phyloP scores from a whole-genome alignment of 2,329 filamentous ascomycete species.

The Calonectria montana region DNA sequence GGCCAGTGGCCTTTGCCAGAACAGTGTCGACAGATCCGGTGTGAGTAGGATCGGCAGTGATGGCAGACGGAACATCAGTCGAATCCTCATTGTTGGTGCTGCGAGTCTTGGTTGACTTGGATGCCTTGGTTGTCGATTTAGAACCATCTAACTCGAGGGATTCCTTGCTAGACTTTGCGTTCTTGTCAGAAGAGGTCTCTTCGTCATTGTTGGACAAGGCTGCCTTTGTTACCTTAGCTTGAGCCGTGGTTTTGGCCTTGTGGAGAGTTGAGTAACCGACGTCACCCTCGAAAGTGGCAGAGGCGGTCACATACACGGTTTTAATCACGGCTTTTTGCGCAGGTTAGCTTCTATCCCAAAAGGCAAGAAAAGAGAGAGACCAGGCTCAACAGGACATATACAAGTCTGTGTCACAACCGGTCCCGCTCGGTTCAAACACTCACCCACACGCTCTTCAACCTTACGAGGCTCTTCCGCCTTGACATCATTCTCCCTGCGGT shows the following conservation, averaged over 20 bases:
- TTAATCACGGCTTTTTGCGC: constrained; percentile 44
- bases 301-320: constrained; percentile 56
- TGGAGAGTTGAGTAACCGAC: constrained; percentile 56
- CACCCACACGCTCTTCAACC: constrained; percentile 12
- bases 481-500: constrained; percentile 39
- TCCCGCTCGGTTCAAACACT: background rate
- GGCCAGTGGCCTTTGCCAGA: constrained; percentile 46
- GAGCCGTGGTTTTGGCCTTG: constrained; percentile 14
- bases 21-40: constrained; percentile 41
- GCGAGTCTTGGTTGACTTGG: constrained; percentile 35
- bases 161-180: constrained; percentile 8
- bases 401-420: background rate
- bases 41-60: constrained; percentile 40
- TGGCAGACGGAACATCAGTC: constrained; percentile 40
- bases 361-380: background rate
- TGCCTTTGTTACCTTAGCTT: constrained; percentile 23
- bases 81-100: constrained; percentile 31
- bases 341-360: constrained; percentile 21
- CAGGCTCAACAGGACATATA: background rate
- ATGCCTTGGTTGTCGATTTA: constrained; percentile 19
- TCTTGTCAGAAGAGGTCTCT: constrained; percentile 2
- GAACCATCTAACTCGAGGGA: constrained; percentile 12
- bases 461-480: constrained; percentile 4
- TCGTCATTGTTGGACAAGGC: constrained; percentile 29
- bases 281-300: constrained; percentile 54